Percentiles rank a stretch among this genome's conserved stretches.
Conservation (phyloP, 1,284 basidiomycete genomes). For the Hemileia vastatrix region DNA sequence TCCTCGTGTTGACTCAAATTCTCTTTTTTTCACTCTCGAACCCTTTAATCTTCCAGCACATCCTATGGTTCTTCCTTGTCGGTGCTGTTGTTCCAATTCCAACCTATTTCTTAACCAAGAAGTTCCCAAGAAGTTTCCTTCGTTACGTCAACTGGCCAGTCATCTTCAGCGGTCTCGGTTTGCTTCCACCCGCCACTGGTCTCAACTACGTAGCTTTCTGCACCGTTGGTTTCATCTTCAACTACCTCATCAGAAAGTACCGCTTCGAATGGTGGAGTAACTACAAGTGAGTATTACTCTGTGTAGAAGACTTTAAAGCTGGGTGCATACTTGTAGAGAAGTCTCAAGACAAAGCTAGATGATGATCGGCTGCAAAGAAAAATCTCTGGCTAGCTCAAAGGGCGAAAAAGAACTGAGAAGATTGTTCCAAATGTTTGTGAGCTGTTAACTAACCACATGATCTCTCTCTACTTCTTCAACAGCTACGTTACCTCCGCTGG, state of each 20-base stretch:
- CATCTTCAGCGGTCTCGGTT: slow-evolving; percentile 22
- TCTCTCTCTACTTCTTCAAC: slow-evolving; percentile 9
- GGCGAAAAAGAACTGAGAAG: no score
- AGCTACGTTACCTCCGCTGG: slow-evolving; percentile 45
- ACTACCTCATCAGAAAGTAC: slow-evolving; percentile 38
- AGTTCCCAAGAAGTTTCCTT: not conserved
- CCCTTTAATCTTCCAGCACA: slow-evolving; percentile 7
- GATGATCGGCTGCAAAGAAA: no score
- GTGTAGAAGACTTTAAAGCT: slow-evolving; percentile 15
- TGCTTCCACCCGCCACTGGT: slow-evolving; percentile 40
- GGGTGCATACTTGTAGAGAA: not conserved
- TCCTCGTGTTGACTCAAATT: slow-evolving; percentile 23
- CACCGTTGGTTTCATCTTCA: slow-evolving; percentile 44
- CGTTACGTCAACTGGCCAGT: slow-evolving; percentile 17
- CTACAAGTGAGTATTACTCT: no score
- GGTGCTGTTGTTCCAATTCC: slow-evolving; percentile 20
- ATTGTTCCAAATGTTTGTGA: no score
- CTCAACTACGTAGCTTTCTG: slow-evolving; percentile 38
- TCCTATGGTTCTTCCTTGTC: slow-evolving; percentile 15
- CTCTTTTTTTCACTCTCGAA: not conserved
- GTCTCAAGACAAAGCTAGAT: slow-evolving; percentile 25
- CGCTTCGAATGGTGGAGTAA: slow-evolving; percentile 44
- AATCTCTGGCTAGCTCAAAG: no score
- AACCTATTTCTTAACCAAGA: slow-evolving; percentile 11
- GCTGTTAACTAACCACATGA: no score